phyloP scores from a whole-genome alignment of 768 basidiomycete genomes.

The Amanita brunnescens region DNA sequence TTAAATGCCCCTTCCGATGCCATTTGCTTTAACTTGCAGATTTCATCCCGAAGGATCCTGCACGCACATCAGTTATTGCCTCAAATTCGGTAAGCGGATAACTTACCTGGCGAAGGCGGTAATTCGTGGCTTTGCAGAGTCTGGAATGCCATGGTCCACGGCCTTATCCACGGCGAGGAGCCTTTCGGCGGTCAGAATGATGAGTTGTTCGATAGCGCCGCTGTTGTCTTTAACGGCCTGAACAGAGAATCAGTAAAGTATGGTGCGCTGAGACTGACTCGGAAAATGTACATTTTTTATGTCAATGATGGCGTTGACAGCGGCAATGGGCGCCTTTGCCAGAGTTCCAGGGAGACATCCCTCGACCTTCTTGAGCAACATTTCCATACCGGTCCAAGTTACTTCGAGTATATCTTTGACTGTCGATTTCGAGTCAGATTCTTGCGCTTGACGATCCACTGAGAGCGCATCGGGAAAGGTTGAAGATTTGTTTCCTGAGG shows the following conservation, averaged over 20 bases:
- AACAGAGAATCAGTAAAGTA: not conserved
- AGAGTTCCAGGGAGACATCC: slow-evolving; percentile 8
- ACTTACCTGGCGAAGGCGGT: not conserved
- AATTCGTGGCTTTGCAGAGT: not conserved
- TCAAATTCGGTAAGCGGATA: not conserved
- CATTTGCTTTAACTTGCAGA: not conserved
- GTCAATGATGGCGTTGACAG: slow-evolving; percentile 9
- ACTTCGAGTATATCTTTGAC: not conserved
- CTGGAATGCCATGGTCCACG: not conserved
- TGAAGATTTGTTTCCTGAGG: too few species aligned
- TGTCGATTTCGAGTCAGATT: not conserved
- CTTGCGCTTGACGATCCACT: not conserved
- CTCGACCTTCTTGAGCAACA: slow-evolving; percentile 9
- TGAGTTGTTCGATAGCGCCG: not conserved
- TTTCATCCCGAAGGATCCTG: not conserved
- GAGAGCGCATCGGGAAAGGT: too few species aligned
- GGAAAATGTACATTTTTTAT: slow-evolving; percentile 9
- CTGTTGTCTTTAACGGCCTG: not conserved
- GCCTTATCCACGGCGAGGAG: not conserved
- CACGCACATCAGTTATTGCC: not conserved
- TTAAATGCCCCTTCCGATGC: not conserved
- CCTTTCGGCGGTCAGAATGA: not conserved
- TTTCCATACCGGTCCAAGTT: slow-evolving; percentile 1
- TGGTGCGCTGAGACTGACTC: not conserved
- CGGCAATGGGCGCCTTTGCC: slow-evolving; percentile 9